phyloP scores from a whole-genome alignment of 1,139 yeast species.

The Candida sanyaensis region DNA sequence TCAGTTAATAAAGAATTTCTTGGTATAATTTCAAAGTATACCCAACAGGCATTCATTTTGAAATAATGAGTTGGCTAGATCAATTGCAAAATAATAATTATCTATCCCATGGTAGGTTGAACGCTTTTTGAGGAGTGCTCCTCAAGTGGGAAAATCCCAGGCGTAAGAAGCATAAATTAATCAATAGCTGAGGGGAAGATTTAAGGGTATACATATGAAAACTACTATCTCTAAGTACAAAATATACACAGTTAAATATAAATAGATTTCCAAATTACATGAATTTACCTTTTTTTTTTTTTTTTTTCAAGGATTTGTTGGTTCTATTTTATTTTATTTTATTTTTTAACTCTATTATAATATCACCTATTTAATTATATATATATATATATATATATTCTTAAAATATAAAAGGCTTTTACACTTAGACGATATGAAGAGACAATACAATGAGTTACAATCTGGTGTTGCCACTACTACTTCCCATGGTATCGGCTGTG shows the following conservation, averaged over 20 bases:
- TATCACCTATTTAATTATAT: too few relatives aligned
- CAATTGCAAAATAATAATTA: background rate
- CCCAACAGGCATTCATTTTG: background rate
- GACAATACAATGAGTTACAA: constrained; percentile 1
- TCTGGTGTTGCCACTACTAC: background rate
- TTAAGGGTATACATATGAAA: background rate
- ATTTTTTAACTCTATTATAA: too few relatives aligned
- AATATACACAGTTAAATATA: constrained; percentile 1
- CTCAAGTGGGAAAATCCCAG: too few relatives aligned
- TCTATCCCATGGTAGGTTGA: background rate
- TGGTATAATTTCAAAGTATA: background rate
- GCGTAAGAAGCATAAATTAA: background rate
- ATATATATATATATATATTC: too few relatives aligned
- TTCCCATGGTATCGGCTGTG: background rate
- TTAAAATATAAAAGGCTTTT: background rate
- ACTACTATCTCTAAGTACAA: background rate
- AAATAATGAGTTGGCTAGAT: too few relatives aligned
- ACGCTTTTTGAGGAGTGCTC: background rate
- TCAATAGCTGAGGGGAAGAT: background rate
- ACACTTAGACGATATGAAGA: background rate
- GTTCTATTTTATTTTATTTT: background rate
- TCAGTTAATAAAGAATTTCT: background rate
- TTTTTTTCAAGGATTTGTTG: background rate
- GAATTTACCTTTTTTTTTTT: background rate
- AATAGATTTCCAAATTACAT: background rate